phyloP scores from a whole-genome alignment of 768 basidiomycete species.

The Pleurotus sapidus region DNA sequence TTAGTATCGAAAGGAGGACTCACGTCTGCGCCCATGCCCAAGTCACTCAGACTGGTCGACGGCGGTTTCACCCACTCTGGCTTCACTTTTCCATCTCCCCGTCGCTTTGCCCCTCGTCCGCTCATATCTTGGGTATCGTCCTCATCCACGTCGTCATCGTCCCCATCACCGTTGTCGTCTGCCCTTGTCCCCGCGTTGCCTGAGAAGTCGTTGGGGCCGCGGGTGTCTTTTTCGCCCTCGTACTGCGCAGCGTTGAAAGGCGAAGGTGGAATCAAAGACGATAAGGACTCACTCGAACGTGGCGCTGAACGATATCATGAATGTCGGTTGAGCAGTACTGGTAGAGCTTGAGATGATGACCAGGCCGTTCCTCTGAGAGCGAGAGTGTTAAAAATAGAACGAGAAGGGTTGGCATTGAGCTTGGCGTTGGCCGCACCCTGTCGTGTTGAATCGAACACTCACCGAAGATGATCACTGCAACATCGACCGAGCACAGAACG shows the following conservation, averaged over 20 bases:
- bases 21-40: conserved; percentile 7
- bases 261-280: conserved; percentile 10
- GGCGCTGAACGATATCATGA: conserved; percentile 66
- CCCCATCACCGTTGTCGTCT: conserved; percentile 34
- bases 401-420: conserved; percentile 15
- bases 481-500: conserved; percentile 86
- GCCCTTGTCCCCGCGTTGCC: conserved; percentile 25
- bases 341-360: conserved; percentile 79
- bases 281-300: conserved; percentile 39
- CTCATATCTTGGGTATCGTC: conserved; percentile 32
- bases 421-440: background rate
- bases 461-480: conserved; percentile 84
- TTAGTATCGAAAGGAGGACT: background rate
- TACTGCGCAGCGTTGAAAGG: conserved; percentile 25
- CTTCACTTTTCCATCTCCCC: conserved; percentile 30
- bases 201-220: conserved; percentile 44
- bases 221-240: conserved; percentile 48
- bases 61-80: conserved; percentile 14
- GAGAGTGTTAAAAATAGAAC: conserved; percentile 42
- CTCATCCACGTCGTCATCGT: conserved; percentile 38
- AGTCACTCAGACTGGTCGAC: background rate
- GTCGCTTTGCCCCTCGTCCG: conserved; percentile 22
- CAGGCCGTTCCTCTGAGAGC: conserved; percentile 64
- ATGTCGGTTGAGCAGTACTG: conserved; percentile 77
- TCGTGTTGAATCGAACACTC: conserved; percentile 9